Conservation (phyloP, 1,139 yeast species). For the Taphrina pruni region DNA sequence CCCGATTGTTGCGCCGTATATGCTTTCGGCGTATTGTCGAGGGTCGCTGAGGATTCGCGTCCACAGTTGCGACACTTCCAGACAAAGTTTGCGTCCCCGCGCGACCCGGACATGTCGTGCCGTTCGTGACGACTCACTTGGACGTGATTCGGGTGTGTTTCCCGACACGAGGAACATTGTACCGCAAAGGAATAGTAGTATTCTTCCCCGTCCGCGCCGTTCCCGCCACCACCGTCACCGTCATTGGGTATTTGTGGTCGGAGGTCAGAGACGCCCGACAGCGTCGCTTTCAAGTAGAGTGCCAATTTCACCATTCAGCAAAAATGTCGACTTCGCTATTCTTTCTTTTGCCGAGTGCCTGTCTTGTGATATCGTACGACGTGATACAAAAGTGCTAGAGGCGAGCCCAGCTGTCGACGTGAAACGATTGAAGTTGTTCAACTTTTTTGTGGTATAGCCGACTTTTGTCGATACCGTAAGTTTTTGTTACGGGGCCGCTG, state of each 20-base stretch:
- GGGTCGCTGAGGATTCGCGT: conserved; percentile 55
- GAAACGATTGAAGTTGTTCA: no score
- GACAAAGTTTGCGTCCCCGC: conserved; percentile 84
- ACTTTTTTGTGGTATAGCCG: background rate
- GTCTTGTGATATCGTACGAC: background rate
- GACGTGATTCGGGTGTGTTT: conserved; percentile 74
- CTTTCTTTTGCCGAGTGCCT: no score
- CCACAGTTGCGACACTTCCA: conserved; percentile 77
- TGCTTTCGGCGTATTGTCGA: conserved; percentile 49
- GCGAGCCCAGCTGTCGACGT: no score
- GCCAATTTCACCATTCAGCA: conserved; percentile 48
- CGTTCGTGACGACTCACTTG: conserved; percentile 55
- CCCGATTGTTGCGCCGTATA: conserved; percentile 44
- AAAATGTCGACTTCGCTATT: no score
- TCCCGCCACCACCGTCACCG: no score
- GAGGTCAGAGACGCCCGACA: conserved; percentile 68
- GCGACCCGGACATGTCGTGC: conserved; percentile 70
- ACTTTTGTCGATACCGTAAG: background rate
- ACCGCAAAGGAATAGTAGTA: conserved; percentile 45
- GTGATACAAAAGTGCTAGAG: background rate
- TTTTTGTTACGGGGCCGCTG: background rate
- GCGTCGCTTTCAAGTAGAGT: conserved; percentile 64
- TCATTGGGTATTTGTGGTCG: conserved; percentile 62
- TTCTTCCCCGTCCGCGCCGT: conserved; percentile 50
- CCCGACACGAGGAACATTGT: conserved; percentile 78